Base-by-base conservation (phyloP, 2,329 filamentous ascomycete species). In the Cadophora malorum region DNA sequence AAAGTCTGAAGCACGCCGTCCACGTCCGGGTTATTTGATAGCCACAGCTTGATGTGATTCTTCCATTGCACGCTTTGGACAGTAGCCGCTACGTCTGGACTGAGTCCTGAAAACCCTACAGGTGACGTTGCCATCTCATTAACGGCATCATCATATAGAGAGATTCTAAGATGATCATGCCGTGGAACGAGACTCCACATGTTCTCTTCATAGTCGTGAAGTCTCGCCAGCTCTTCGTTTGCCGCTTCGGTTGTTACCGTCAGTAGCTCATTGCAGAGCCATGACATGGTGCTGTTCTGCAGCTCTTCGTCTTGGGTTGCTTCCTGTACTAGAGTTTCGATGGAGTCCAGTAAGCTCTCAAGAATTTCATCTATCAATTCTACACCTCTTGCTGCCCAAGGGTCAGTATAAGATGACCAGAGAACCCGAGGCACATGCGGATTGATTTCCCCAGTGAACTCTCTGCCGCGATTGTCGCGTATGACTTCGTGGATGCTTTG, bases 391-490 rank as follows among this genome's bases (percentile, higher is more conserved):
- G n/a, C 1, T 1, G 3, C 7, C 64, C 64, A 65, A 3, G 16
- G 3, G 3, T 38, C 9, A 1, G 28, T 61, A 10, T 65, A 31
- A 1, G 19, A 3, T 3, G 31, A n/a, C 45, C 45, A 61, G 4
- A 68, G 63, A 55, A 64, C 59, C 4, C 25, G 52, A 47, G 31
- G 35, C 21, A 65, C 61, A 53, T 63, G 58, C 21, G 38, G 21
- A n/a, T 67, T 63, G 64, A 67, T 56, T 60, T 52, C 55, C n/a
- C 64, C 66, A 38, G 52, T 41, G 23, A 64, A 58, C 25, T 68
- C 67, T 25, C 28, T 56, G 12, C 67, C 65, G 19, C 65, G 64
- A 33, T 65, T 70, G 14, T 61, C 58, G 9, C 23, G 25, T 6
- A 62, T 63, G 1, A 66, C 58, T 49, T 49, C 45, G n/a, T 49